Base-by-base conservation (phyloP, 129 eudicot species). In the Flaveria ramosissima region DNA sequence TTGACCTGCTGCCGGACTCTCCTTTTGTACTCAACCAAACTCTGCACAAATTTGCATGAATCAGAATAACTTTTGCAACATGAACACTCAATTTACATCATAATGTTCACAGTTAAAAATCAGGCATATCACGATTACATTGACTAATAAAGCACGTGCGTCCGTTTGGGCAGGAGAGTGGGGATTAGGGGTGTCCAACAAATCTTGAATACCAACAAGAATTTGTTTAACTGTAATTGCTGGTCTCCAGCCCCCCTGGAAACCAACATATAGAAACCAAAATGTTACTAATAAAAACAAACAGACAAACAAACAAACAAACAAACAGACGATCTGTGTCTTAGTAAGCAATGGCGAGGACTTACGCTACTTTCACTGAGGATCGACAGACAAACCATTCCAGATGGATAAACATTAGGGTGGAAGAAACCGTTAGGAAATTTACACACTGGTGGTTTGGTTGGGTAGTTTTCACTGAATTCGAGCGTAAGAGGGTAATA, bases 241-340 rank as follows among this genome's bases (percentile, higher is more conserved):
- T 9, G 92, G 96, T 78, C 92, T 87, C 96, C 96, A 89, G 53
- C 88, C 93, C 89, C 88, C 93, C 89, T 88, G 41, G 1, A 2
- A 70, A 15, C 43, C 9, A 41, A 72, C 42, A 68, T 9, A 80
- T n/a, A 16, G 1, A 46, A 39, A 64, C 4, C 70, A 57, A 24
- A 16, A 30, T 30, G 20, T 41, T 15, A 46, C 8, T 47, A 65
- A 30, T 16, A 7, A 50, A 14, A 59, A 63, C 8, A n/a, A 56
- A 36, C 13, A 11, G 20, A 36, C 39, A 14, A 41, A 63, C 7
- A n/a, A 56, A 36, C 13, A 11, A 30, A 36, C 39, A 14, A 41
- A 63, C 7, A n/a, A 65, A 63, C 39, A 23, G 21, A 45, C 50
- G 13, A 21, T 36, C 8, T 5, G 52, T 30, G 9, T 9, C 3